Evolutionary conservation across 768 basidiomycete species (phyloP).

Genomic region (Podaxis sp.): DNA sequence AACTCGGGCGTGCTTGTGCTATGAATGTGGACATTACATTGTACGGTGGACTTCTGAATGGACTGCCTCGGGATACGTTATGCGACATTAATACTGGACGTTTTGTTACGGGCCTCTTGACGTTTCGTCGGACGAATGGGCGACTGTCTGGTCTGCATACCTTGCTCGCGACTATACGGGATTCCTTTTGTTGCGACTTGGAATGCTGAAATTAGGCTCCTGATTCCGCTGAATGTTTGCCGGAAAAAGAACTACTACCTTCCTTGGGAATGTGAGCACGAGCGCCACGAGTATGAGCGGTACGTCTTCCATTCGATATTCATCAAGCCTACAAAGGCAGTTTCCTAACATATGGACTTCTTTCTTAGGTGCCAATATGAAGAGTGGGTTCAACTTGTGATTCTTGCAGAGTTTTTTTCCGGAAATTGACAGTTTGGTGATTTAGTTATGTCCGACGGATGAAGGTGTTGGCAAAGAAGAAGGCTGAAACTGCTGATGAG

Average conservation of each 20-base stretch:
- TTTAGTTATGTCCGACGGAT: constrained; percentile 83
- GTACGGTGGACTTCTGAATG: not conserved
- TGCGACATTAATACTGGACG: not conserved
- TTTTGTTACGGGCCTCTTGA: not conserved
- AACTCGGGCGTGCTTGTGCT: not conserved
- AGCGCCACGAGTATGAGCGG: constrained; percentile 86
- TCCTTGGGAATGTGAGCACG: constrained; percentile 94
- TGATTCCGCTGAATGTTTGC: constrained; percentile 87
- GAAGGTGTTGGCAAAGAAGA: constrained; percentile 79
- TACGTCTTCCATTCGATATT: constrained; percentile 33
- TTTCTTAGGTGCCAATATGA: constrained; percentile 84
- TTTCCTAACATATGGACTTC: constrained; percentile 1
- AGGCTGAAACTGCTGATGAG: constrained; percentile 41
- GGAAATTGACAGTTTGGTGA: constrained; percentile 8
- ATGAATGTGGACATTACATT: not conserved
- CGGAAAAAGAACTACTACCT: constrained; percentile 74
- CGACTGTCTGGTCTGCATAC: not conserved
- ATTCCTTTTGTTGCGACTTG: not conserved
- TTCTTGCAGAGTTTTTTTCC: constrained; percentile 9
- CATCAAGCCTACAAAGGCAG: not conserved
- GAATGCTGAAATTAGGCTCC: constrained; percentile 49
- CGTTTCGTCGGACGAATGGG: not conserved
- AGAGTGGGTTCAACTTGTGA: constrained; percentile 61
- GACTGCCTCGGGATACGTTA: not conserved
- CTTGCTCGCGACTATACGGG: not conserved